Base-by-base conservation (phyloP, 164 flowering plant genomes). In the Magnolia officinalis region DNA sequence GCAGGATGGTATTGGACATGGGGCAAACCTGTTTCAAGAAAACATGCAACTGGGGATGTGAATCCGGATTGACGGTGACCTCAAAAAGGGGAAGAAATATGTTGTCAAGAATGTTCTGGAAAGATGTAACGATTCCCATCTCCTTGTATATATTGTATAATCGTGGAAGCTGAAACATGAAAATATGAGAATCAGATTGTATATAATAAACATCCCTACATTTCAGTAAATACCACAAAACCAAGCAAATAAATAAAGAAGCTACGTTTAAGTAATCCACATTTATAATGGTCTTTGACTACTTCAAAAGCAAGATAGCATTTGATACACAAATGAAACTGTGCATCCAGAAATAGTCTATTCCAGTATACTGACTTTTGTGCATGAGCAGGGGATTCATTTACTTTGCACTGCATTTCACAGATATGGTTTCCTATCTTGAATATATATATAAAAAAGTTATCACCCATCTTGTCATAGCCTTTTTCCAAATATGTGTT, bases 101-200 rank as follows among this genome's bases (percentile, higher is more conserved):
- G 77, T 96, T 94, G 86, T 94, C 98, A 73, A 96, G 95, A 76
- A 94, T 94, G 87, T 91, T 94, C 85, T 96, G 98, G 79, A 96
- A 94, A 10, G 98, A 96, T 75, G 97, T 96, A 67, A 93, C 99
- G 72, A 93, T 94, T 66, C 98, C 99, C 97, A 94, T 91, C 70
- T 90, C 98, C 89, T 93, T 93, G 93, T 96, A 96, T 10, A 96
- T 76, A 78, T 96, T 93, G 87, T 96, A 96, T 74, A 96, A 86
- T 26, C 99, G 86, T 13, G 99, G 99, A 66, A 96, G 89, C 99
- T 96, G 91, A 68, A 85, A 80, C 71, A 76, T 23, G 4, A 50
- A 26, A 20, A 51, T 58, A 51, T 69, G 50, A 70, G 14, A 64
- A 50, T 24, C 6, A 51, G 26, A 67, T 45, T 3, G 55, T 8